Base-by-base conservation (phyloP, 352 stramenopile species). In the Globisporangium sylvaticum region DNA sequence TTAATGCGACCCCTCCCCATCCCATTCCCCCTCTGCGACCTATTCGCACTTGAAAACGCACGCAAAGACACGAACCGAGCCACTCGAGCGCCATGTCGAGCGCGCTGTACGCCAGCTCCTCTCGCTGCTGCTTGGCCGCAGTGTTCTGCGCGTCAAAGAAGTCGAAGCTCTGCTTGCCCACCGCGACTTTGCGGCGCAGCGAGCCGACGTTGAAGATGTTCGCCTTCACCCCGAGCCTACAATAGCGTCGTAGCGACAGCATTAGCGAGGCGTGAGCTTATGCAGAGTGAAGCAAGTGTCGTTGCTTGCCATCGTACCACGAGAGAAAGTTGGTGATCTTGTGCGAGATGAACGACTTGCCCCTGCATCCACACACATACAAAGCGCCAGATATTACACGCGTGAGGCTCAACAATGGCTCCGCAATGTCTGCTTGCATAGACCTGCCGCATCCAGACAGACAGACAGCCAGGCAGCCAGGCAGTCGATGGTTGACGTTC, bases 171-270 rank as follows among this genome's bases (percentile, higher is more conserved):
- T 86, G 77, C 42, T 84, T 84, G 4, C 65, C 76, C 25, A 58
- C 75, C 54, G 79, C 86, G n/a, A 96, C 68, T 62, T 89, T 80
- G 34, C 90, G 83, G 10, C 92, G 87, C 65, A 97, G 94, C 69
- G 96, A 90, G 8, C 90, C 90, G 18, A 97, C 90, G 75, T 98
- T 97, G 77, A 97, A 97, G 61, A 97, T 90, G 55, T 89, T 79
- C 27, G 75, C 67, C n/a, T 66, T 71, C 25, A 84, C 71, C 4
- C 77, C 76, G 18, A 83, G 65, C 76, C 73, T 83, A 60, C 27
- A 56, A 25, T 24, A 24, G 24, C 32, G 15, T 25, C 15, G 32
- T 39, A n/a, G 24, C 15, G 9, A 10, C 9, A 20, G 18, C 29
- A 59, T 20, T 27, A 44, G 12, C 25, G 25, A 44, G 1, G 12